These are phyloP conservation scores for Fusarium sp. DNA, from an alignment of 2,329 filamentous ascomycete species.

Conservation along the genomic window DNA sequence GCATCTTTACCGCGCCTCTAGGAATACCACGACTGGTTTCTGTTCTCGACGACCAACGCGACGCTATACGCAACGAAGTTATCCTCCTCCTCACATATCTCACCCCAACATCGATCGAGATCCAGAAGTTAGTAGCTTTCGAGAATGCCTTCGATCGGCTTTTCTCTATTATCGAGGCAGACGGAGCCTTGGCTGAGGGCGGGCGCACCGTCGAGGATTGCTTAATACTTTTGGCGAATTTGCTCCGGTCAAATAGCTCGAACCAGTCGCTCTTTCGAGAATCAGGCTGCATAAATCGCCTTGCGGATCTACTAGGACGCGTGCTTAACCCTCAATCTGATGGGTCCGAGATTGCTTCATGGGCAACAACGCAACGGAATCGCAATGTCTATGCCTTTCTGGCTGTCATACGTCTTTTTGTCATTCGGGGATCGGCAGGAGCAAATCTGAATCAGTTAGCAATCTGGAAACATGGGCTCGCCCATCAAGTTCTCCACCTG, in stretches of 20 bases:
- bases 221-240: constrained; percentile 87
- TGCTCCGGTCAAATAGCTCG: constrained; percentile 85
- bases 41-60: constrained; percentile 84
- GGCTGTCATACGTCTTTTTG: constrained; percentile 86
- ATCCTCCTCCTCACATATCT: constrained; percentile 88
- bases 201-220: constrained; percentile 93
- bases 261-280: constrained; percentile 96
- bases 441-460: constrained; percentile 85
- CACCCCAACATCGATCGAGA: constrained; percentile 85
- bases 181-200: constrained; percentile 85
- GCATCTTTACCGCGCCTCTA: constrained; percentile 86
- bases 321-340: constrained; percentile 64
- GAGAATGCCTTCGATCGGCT: constrained; percentile 91
- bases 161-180: constrained; percentile 82
- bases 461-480: constrained; percentile 85
- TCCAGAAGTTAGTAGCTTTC: constrained; percentile 96
- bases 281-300: constrained; percentile 80
- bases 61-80: constrained; percentile 88
- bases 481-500: constrained; percentile 82
- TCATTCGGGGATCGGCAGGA: constrained; percentile 81
- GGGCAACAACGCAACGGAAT: constrained; percentile 81
- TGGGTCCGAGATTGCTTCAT: constrained; percentile 72
- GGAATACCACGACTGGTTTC: constrained; percentile 89
- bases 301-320: constrained; percentile 75
- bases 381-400: constrained; percentile 93